Percentiles rank a stretch among this genome's conserved stretches.
Conservation (phyloP, 345 rosid genomes). For the Eucalyptus sideroxylon region DNA sequence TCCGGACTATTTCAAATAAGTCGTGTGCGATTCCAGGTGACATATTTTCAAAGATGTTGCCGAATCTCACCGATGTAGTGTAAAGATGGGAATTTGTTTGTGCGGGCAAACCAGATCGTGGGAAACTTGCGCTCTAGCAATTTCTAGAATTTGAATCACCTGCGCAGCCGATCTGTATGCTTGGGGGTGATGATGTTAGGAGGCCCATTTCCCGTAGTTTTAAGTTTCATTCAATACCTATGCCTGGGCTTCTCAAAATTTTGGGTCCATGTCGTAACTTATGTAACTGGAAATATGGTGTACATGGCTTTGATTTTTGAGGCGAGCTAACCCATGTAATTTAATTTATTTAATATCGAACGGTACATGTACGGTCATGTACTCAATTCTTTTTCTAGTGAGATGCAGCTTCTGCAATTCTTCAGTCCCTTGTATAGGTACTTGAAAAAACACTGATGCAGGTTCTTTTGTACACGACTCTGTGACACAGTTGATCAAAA, state of each 20-base stretch:
- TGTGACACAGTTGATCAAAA: neutral
- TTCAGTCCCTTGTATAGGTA: neutral
- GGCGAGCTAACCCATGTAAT: neutral
- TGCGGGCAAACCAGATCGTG: neutral
- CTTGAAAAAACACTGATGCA: neutral
- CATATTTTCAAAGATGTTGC: neutral
- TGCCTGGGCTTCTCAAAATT: neutral
- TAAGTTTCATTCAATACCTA: neutral
- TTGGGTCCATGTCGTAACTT: neutral
- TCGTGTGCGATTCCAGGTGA: neutral
- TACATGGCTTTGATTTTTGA: neutral
- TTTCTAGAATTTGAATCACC: neutral
- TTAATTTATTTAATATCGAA: neutral
- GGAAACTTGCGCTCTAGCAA: neutral
- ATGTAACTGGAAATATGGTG: neutral
- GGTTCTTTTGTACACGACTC: neutral
- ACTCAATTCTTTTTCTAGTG: neutral
- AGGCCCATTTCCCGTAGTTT: neutral
- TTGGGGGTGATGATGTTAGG: neutral
- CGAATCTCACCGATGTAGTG: neutral
- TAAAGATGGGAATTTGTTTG: neutral
- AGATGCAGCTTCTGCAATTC: neutral
- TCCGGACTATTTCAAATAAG: conserved; percentile 51
- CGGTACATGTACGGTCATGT: neutral
- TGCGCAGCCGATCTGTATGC: neutral